Percentiles rank a stretch among this genome's conserved stretches.
Conservation (phyloP, 208 protist genomes). For the Trypanosoma theileri region DNA sequence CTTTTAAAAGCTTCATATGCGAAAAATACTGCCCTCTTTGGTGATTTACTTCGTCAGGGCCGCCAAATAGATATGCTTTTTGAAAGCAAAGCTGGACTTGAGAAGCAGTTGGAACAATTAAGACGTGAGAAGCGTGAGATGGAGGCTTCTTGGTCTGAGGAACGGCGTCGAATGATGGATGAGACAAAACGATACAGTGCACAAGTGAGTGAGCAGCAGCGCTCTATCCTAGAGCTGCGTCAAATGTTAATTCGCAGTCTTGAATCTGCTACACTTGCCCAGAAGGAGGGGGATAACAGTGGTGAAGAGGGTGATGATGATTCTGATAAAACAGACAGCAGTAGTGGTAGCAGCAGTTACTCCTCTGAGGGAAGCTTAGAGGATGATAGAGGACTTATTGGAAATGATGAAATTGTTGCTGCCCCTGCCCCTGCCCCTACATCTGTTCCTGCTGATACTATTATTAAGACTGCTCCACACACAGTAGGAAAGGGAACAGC, state of each 20-base stretch:
- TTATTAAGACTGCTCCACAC: too few relatives aligned
- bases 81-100: conserved; percentile 53
- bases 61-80: conserved; percentile 74
- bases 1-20: conserved; percentile 82
- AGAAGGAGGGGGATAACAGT: conserved; percentile 16
- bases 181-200: conserved; percentile 73
- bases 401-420: conserved; percentile 4
- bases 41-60: conserved; percentile 77
- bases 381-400: conserved; percentile 11
- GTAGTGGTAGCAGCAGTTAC: conserved; percentile 22
- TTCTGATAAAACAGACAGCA: conserved; percentile 26
- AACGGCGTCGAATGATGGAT: conserved; percentile 57
- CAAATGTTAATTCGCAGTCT: conserved; percentile 81
- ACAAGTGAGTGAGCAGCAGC: conserved; percentile 84
- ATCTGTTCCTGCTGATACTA: too few relatives aligned
- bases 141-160: conserved; percentile 60
- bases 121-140: conserved; percentile 59
- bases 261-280: conserved; percentile 25
- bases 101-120: conserved; percentile 64
- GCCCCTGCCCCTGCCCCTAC: background rate
- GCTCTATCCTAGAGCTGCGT: conserved; percentile 75
- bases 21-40: conserved; percentile 86
- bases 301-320: conserved; percentile 8
- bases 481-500: too few relatives aligned
- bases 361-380: conserved; percentile 13